Evolutionary conservation across 352 stramenopile genomes (phyloP).

Genomic region (Phytopythium kandeliae): DNA sequence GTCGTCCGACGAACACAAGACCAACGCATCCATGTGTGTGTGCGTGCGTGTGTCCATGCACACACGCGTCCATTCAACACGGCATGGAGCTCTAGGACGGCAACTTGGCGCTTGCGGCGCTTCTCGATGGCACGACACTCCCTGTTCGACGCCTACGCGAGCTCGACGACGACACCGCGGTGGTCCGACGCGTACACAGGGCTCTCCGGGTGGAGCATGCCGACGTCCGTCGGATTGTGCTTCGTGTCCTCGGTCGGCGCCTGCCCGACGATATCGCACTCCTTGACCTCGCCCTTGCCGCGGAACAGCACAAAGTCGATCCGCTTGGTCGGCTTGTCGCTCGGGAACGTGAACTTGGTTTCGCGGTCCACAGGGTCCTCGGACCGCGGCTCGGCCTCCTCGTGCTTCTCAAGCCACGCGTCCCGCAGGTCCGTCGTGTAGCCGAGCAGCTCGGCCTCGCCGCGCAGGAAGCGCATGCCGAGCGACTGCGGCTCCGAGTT

Average conservation of each 20-base stretch:
- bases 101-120: too few species aligned
- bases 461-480: conserved; percentile 75
- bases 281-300: conserved; percentile 50
- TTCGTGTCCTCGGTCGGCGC: conserved; percentile 62
- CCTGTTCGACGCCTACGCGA: too few species aligned
- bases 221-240: conserved; percentile 45
- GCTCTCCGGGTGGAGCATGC: conserved; percentile 74
- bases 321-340: conserved; percentile 77
- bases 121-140: too few species aligned
- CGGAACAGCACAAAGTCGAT: conserved; percentile 84
- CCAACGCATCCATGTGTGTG: too few species aligned
- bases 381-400: conserved; percentile 56
- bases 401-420: conserved; percentile 61
- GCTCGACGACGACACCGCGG: conserved; percentile 71
- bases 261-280: conserved; percentile 76
- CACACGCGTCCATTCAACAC: too few species aligned
- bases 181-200: conserved; percentile 85
- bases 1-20: too few species aligned
- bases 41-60: too few species aligned
- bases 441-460: conserved; percentile 40
- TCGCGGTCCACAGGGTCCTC: conserved; percentile 29
- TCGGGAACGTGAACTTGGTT: conserved; percentile 81
- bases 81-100: too few species aligned
- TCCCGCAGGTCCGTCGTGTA: conserved; percentile 69
- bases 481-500: conserved; percentile 84